Evolutionary conservation across 2,329 filamentous ascomycete genomes (phyloP), one percentile per base, ranked within the genome.

Genomic region (Pseudodiploospora longispora): DNA sequence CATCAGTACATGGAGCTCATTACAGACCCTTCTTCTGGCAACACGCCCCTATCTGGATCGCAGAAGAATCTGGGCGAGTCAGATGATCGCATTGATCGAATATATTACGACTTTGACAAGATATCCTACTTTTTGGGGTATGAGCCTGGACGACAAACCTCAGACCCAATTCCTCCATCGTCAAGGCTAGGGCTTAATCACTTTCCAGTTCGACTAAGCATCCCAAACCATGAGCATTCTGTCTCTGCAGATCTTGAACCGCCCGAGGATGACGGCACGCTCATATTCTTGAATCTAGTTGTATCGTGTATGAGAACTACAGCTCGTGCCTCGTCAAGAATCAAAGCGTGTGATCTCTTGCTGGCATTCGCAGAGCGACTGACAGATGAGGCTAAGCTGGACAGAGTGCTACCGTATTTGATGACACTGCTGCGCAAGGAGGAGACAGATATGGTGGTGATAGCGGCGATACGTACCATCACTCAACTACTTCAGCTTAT

Each of bases 1-100:
- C 93, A 98, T 60, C 90, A 96, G 57, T 95, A 98, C 60, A 96
- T 98, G 88, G 87, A 87, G 53, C 77, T 95, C 43, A 87, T 98
- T 50, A 97, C 93, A 4, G 89, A 97, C 60, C 85, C 90, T 0
- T 87, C 85, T 0, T 87, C 87, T 1, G 88, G 87, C 1, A 83
- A 85, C 51, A 82, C 78, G 42, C 77, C 82, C 8, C 75, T 87
- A 36, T 83, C 83, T 7, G 78, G 84, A 1, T 74, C 79, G 8
- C 52, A 57, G 32, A 80, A 78, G 51, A 94, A 90, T 56, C 72
- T 90, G 42, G 85, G 85, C 48, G 89, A 96, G 62, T 82, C 89
- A 1, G 93, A 98, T 62, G 89, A 96, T 52, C 80, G 93, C 36
- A 97, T 98, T 57, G 88, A 97, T 56, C 81, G 89, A 36, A 83